Evolutionary conservation across 2,329 filamentous ascomycete species (phyloP).

Genomic region (Curvularia hawaiiensis): DNA sequence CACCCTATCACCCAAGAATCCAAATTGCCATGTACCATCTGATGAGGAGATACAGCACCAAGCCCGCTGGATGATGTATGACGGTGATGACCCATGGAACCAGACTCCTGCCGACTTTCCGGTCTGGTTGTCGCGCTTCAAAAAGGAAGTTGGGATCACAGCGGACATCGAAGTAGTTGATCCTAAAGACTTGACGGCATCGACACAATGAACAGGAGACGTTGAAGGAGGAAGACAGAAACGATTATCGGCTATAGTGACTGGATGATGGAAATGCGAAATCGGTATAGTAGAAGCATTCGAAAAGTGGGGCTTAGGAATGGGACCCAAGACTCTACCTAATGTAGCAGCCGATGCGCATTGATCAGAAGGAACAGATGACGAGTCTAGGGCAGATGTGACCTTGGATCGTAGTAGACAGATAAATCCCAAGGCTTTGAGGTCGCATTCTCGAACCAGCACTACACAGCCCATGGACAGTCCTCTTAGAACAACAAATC

Average conservation of each 20-base stretch:
- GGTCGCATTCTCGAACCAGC: background rate
- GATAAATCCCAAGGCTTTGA: background rate
- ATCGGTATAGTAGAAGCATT: background rate
- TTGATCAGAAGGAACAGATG: too few relatives aligned
- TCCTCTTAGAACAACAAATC: background rate
- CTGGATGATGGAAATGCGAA: too few relatives aligned
- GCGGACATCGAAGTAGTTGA: slow-evolving; percentile 5
- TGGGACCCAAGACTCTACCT: background rate
- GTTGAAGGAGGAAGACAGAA: background rate
- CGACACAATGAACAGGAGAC: background rate
- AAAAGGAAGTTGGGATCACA: slow-evolving; percentile 29
- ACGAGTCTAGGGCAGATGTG: background rate
- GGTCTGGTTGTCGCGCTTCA: slow-evolving; percentile 41
- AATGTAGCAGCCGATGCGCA: background rate
- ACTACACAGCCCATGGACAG: background rate
- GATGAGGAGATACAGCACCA: slow-evolving; percentile 44
- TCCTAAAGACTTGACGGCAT: slow-evolving; percentile 2
- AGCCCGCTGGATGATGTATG: slow-evolving; percentile 42
- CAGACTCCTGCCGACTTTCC: slow-evolving; percentile 45
- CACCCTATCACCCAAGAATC: slow-evolving; percentile 30
- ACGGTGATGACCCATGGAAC: slow-evolving; percentile 44
- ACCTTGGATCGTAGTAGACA: background rate
- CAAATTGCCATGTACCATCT: slow-evolving; percentile 29
- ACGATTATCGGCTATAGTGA: too few relatives aligned
- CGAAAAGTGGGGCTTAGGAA: background rate